Conservation (phyloP, 2,329 filamentous ascomycete species). For the Teratosphaeriaceae sp. region DNA sequence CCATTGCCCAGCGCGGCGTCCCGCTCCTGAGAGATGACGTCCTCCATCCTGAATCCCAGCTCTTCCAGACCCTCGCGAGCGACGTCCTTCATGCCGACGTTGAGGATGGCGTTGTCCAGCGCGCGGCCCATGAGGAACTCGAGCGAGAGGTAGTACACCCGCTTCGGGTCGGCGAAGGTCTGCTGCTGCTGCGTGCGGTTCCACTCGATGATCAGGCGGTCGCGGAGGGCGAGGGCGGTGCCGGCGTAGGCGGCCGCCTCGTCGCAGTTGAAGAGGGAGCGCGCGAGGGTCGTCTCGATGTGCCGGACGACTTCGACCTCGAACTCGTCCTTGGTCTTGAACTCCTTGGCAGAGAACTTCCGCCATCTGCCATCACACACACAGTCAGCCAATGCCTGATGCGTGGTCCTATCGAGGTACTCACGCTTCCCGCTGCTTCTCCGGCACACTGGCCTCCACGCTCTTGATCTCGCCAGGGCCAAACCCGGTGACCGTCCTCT, state of each 20-base stretch:
- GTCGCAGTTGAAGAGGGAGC: slow-evolving; percentile 97
- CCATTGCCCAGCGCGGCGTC: slow-evolving; percentile 96
- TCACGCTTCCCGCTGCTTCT: slow-evolving; percentile 78
- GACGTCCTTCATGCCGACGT: slow-evolving; percentile 78
- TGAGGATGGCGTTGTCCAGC: slow-evolving; percentile 97
- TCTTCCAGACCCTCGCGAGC: slow-evolving; percentile 79
- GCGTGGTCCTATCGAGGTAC: too few species aligned
- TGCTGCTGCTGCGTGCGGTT: slow-evolving; percentile 97
- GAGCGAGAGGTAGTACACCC: slow-evolving; percentile 93
- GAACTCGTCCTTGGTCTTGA: slow-evolving; percentile 76
- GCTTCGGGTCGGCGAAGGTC: slow-evolving; percentile 83
- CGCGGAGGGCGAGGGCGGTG: slow-evolving; percentile 84
- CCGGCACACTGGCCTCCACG: slow-evolving; percentile 86
- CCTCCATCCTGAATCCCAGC: slow-evolving; percentile 94
- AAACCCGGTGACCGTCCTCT: slow-evolving; percentile 92
- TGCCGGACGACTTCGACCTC: slow-evolving; percentile 79
- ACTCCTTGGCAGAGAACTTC: slow-evolving; percentile 59
- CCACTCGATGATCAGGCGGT: slow-evolving; percentile 91
- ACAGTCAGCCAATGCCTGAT: slow-evolving; percentile 12
- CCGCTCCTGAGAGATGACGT: slow-evolving; percentile 89
- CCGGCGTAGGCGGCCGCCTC: slow-evolving; percentile 88
- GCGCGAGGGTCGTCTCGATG: slow-evolving; percentile 91
- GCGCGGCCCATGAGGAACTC: slow-evolving; percentile 97
- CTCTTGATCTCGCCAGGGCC: slow-evolving; percentile 85
- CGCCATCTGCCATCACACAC: slow-evolving; percentile 44